phyloP scores from a whole-genome alignment of 768 basidiomycete genomes.

The Sporobolomyces pararoseus region DNA sequence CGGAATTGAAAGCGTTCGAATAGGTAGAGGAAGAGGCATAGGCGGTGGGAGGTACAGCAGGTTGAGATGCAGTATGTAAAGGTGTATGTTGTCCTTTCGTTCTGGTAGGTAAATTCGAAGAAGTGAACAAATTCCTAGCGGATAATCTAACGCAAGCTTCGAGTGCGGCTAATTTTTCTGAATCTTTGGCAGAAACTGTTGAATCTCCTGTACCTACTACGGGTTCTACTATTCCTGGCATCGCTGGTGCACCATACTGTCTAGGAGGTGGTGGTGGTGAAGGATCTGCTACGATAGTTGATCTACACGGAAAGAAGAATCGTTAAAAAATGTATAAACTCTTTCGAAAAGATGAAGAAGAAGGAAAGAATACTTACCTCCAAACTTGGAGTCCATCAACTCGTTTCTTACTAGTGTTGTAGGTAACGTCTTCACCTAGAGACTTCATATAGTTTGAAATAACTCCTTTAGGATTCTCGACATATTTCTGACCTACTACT shows the following conservation, averaged over 20 bases:
- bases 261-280: conserved; percentile 24
- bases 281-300: conserved; percentile 33
- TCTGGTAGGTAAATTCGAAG: conserved; percentile 37
- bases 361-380: conserved; percentile 10
- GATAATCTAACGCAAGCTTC: conserved; percentile 70
- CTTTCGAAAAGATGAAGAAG: neutral
- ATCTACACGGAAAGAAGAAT: neutral
- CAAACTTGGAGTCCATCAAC: conserved; percentile 17
- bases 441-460: conserved; percentile 29
- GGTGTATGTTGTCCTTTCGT: conserved; percentile 28
- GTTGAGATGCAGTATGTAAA: conserved; percentile 28
- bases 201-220: conserved; percentile 65
- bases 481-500: conserved; percentile 6
- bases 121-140: conserved; percentile 61
- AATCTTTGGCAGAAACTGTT: conserved; percentile 57
- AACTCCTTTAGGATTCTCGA: conserved; percentile 37
- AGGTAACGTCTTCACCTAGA: conserved; percentile 12
- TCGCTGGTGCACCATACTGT: neutral
- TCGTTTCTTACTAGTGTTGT: neutral
- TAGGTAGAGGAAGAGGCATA: conserved; percentile 3
- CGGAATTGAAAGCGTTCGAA: neutral
- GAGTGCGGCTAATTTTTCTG: conserved; percentile 71
- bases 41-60: too few relatives aligned
- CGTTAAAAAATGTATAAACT: neutral
- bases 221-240: conserved; percentile 35